A percentile compares a stretch with the other conserved stretches of the same genome.
phyloP scores from a whole-genome alignment of 176 grass and related monocot genomes.

The Oryza meridionalis region DNA sequence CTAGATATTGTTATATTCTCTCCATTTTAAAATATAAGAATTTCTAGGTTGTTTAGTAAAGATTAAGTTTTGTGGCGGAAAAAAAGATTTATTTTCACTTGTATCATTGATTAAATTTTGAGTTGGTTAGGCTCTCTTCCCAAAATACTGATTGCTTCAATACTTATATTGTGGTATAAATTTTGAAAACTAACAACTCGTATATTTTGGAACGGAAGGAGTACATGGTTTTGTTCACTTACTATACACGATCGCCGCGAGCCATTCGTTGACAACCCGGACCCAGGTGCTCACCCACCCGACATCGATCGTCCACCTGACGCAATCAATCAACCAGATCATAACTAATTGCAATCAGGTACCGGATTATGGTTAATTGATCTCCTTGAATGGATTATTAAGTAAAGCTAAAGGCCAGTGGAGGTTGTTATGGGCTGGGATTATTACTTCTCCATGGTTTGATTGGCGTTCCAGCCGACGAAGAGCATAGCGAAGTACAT shows the following conservation, averaged over 20 bases:
- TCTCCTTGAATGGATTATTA: too few species aligned
- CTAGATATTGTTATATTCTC: not conserved
- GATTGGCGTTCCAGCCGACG: constrained; percentile 78
- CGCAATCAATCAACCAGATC: not conserved
- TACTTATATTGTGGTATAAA: too few species aligned
- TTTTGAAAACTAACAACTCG: too few species aligned
- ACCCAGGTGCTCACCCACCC: constrained; percentile 99
- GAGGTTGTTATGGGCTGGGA: not conserved
- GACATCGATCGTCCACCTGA: constrained; percentile 94
- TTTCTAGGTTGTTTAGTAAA: too few species aligned
- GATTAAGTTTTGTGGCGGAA: too few species aligned
- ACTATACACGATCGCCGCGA: constrained; percentile 83
- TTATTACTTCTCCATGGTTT: constrained; percentile 80
- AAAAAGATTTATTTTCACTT: too few species aligned
- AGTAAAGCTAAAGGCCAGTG: not conserved
- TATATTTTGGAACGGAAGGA: not conserved
- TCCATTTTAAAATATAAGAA: too few species aligned
- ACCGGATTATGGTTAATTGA: not conserved
- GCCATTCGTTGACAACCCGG: constrained; percentile 81
- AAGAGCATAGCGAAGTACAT: constrained; percentile 99
- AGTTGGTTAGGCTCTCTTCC: too few species aligned
- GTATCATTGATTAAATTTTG: too few species aligned
- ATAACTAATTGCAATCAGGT: not conserved
- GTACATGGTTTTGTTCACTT: constrained; percentile 19
- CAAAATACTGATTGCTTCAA: too few species aligned